phyloP scores from a whole-genome alignment of 148 eudicot species.

The Dianthus caryophyllus region DNA sequence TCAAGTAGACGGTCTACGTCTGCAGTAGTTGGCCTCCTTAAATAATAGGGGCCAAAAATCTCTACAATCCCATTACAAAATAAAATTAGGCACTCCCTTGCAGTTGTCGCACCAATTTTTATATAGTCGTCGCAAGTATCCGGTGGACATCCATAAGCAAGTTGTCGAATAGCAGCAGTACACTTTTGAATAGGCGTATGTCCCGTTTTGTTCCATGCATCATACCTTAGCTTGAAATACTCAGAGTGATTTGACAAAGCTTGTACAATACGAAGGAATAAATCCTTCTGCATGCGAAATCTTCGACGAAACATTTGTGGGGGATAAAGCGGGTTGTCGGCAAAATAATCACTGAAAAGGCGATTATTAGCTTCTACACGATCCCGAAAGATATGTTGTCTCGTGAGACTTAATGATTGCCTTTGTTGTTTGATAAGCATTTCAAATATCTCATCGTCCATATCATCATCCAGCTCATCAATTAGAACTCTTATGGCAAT shows the following conservation, averaged over 20 bases:
- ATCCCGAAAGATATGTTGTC: not conserved
- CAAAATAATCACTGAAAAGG: not conserved
- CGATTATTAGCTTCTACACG: not conserved
- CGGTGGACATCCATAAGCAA: constrained; percentile 1
- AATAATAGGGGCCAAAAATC: not conserved
- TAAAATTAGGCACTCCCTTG: not conserved
- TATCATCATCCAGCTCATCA: not conserved
- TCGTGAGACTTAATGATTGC: not conserved
- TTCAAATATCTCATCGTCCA: not conserved
- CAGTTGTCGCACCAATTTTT: not conserved
- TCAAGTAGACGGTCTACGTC: too few relatives aligned
- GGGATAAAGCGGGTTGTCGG: not conserved
- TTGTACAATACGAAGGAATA: too few relatives aligned
- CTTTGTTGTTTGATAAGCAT: not conserved
- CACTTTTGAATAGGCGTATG: constrained; percentile 1
- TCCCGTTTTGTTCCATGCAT: not conserved
- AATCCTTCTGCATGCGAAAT: too few relatives aligned
- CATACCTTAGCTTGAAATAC: not conserved
- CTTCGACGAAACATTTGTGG: too few relatives aligned
- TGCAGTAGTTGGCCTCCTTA: not conserved
- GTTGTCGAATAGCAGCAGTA: not conserved
- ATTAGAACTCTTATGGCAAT: not conserved
- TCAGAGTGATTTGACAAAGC: too few relatives aligned
- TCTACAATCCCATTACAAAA: constrained; percentile 2
- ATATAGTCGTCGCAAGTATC: constrained; percentile 1